Percentiles rank a stretch among this genome's conserved stretches.
These are phyloP conservation scores for Phytophthora vignae DNA, from an alignment of 352 stramenopile genomes.

Conservation along the genomic window DNA sequence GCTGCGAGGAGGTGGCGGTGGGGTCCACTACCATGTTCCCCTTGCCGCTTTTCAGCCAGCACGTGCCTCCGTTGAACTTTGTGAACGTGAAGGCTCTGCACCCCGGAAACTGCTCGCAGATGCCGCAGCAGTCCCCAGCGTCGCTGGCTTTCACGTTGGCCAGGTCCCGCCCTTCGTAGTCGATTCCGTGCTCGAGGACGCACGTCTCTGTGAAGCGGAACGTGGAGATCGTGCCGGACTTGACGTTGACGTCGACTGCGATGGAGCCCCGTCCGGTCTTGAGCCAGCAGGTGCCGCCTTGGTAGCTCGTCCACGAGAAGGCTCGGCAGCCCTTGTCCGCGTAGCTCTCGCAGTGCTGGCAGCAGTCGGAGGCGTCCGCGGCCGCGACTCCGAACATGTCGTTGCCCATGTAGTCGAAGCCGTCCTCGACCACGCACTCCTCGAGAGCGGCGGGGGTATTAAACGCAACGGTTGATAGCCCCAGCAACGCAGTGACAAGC, in stretches of 20 bases:
- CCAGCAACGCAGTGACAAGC: neutral
- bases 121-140: slow-evolving; percentile 28
- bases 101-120: slow-evolving; percentile 27
- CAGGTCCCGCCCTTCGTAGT: slow-evolving; percentile 39
- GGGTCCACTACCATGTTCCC: slow-evolving; percentile 30
- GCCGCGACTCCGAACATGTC: slow-evolving; percentile 32
- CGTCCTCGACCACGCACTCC: slow-evolving; percentile 33
- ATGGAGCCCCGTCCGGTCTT: slow-evolving; percentile 51
- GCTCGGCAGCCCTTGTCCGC: slow-evolving; percentile 39
- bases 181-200: slow-evolving; percentile 33
- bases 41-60: slow-evolving; percentile 49
- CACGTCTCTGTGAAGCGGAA: slow-evolving; percentile 32
- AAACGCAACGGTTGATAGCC: neutral
- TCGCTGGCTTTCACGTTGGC: slow-evolving; percentile 12
- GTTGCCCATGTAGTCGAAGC: slow-evolving; percentile 50
- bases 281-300: slow-evolving; percentile 65
- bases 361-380: slow-evolving; percentile 29
- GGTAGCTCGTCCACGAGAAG: slow-evolving; percentile 56
- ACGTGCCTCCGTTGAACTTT: slow-evolving; percentile 28
- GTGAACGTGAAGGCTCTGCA: slow-evolving; percentile 55
- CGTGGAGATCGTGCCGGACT: slow-evolving; percentile 28
- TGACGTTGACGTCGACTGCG: slow-evolving; percentile 27
- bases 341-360: slow-evolving; percentile 27
- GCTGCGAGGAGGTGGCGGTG: slow-evolving; percentile 12
- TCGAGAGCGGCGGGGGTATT: neutral